Conservation (phyloP, 192 early-diverging fungal species). For the Coemansia furcata region DNA sequence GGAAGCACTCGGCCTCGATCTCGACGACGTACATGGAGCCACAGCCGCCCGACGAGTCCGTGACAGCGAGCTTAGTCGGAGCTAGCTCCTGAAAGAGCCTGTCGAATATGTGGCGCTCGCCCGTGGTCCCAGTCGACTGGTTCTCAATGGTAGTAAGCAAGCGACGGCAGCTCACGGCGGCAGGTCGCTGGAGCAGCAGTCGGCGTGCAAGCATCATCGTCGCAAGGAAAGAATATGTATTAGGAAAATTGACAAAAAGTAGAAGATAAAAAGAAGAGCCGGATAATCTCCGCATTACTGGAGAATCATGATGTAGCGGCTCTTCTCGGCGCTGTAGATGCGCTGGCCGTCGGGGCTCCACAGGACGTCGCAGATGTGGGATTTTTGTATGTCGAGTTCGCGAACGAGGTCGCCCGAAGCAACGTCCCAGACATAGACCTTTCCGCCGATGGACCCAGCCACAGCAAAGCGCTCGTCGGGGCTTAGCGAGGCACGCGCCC, state of each 20-base stretch:
- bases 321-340: conserved; percentile 70
- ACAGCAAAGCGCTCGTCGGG: conserved; percentile 82
- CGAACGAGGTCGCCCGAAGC: conserved; percentile 65
- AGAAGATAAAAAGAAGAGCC: neutral
- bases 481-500: conserved; percentile 77
- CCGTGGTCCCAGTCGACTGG: conserved; percentile 30
- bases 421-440: conserved; percentile 77
- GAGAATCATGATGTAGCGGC: conserved; percentile 50
- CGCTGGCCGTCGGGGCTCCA: conserved; percentile 62
- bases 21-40: conserved; percentile 96
- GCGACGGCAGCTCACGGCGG: neutral
- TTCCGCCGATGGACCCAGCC: conserved; percentile 80
- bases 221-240: neutral
- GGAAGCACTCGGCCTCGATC: conserved; percentile 76
- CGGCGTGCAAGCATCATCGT: conserved; percentile 1
- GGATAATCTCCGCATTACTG: conserved; percentile 16
- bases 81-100: conserved; percentile 69
- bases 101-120: conserved; percentile 73
- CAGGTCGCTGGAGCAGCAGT: neutral
- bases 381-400: conserved; percentile 68
- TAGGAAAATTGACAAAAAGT: neutral
- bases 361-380: conserved; percentile 66
- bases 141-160: neutral
- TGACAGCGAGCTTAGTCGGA: conserved; percentile 69
- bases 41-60: conserved; percentile 93